Conservation (phyloP, 2,329 filamentous ascomycete genomes). For the Venturia oleaginea region DNA sequence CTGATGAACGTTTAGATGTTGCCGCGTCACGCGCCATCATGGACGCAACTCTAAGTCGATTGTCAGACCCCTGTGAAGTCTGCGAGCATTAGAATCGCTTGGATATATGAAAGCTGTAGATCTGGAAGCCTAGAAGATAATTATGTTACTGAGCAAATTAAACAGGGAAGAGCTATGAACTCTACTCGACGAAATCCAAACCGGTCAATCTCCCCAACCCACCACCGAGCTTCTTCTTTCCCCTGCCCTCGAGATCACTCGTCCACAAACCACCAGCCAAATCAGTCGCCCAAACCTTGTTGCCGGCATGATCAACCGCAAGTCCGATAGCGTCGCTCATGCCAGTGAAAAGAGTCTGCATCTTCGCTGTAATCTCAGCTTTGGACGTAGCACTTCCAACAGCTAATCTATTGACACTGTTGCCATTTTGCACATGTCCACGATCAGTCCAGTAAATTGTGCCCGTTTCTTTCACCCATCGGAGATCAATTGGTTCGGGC, state of each 20-base stretch:
- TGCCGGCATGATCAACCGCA: conserved; percentile 5
- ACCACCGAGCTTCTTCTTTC: conserved; percentile 7
- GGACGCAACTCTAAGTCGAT: too few relatives aligned
- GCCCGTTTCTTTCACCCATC: conserved; percentile 4
- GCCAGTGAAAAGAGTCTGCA: conserved; percentile 3
- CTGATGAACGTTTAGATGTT: too few relatives aligned
- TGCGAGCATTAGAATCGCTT: neutral
- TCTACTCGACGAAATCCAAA: conserved; percentile 1
- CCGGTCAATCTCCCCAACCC: conserved; percentile 4
- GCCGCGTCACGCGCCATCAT: too few relatives aligned
- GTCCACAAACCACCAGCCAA: neutral
- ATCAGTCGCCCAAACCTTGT: conserved; percentile 8
- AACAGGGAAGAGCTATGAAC: neutral
- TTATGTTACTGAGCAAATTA: neutral
- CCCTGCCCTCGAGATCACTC: conserved; percentile 4
- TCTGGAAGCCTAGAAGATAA: neutral
- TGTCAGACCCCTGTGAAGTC: too few relatives aligned
- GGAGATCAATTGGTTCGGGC: conserved; percentile 13
- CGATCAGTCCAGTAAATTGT: conserved; percentile 14
- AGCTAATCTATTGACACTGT: conserved; percentile 10
- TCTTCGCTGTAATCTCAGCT: conserved; percentile 6
- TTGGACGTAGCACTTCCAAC: neutral
- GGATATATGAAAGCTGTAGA: neutral
- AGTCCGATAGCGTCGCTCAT: conserved; percentile 8
- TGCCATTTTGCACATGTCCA: conserved; percentile 1